Evolutionary conservation across 257 asterid genomes (phyloP).

Genomic region (Asclepias syriaca): DNA sequence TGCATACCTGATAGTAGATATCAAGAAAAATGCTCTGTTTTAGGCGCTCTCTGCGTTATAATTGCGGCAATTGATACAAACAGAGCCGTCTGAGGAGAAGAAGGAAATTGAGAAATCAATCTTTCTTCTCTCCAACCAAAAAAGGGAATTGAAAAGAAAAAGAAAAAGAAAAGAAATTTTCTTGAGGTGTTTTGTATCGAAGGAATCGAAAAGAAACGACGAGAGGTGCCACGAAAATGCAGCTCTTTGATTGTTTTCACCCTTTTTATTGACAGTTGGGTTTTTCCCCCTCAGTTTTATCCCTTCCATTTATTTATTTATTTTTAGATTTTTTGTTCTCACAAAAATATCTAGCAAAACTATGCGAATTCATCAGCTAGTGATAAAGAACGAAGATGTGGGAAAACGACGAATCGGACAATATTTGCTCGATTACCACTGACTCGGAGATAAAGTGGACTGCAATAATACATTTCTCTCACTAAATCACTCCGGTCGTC

Average conservation of each 20-base stretch:
- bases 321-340: too few relatives aligned
- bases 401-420: slow-evolving; percentile 11
- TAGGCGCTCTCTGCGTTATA: not conserved
- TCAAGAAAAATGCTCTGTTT: slow-evolving; percentile 2
- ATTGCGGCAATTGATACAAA: not conserved
- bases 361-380: not conserved
- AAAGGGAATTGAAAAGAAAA: not conserved
- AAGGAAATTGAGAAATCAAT: slow-evolving; percentile 10
- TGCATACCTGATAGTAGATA: slow-evolving; percentile 3
- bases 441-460: slow-evolving; percentile 5
- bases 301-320: not conserved
- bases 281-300: too few relatives aligned
- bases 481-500: not conserved
- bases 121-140: slow-evolving; percentile 21
- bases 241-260: slow-evolving; percentile 3
- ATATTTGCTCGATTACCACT: slow-evolving; percentile 11
- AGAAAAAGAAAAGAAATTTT: not conserved
- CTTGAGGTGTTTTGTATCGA: not conserved
- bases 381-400: not conserved
- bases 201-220: slow-evolving; percentile 18
- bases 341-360: too few relatives aligned
- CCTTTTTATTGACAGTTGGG: slow-evolving; percentile 6
- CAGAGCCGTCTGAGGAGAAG: not conserved
- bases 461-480: not conserved
- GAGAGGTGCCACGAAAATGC: slow-evolving; percentile 32